Percentiles rank a stretch among this genome's conserved stretches.
Conservation (phyloP, 2,329 filamentous ascomycete species). For the Calonectria hawksworthii region DNA sequence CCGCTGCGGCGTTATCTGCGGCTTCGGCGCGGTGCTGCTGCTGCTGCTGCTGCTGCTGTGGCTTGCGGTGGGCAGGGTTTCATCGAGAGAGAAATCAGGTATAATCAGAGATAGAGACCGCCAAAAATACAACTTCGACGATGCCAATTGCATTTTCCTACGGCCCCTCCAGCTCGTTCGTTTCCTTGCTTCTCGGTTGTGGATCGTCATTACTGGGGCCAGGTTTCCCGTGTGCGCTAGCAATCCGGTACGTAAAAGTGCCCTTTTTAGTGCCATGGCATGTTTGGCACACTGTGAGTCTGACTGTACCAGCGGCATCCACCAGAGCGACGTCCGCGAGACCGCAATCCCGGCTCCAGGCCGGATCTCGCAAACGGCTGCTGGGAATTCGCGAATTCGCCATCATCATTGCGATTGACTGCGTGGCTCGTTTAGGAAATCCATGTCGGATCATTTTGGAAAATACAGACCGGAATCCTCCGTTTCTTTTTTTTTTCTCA, state of each 20-base stretch:
- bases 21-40: background rate
- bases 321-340: background rate
- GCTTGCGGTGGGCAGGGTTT: no score
- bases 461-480: background rate
- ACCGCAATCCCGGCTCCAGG: background rate
- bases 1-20: conserved; percentile 18
- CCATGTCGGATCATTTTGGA: background rate
- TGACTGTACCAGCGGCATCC: background rate
- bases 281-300: background rate
- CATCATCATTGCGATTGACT: background rate
- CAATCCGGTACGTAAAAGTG: background rate
- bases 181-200: background rate
- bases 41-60: background rate
- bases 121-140: background rate
- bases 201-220: background rate
- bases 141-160: background rate
- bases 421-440: background rate
- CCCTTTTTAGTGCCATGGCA: background rate
- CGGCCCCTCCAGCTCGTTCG: background rate
- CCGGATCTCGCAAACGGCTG: background rate
- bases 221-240: background rate
- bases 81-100: background rate
- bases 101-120: background rate
- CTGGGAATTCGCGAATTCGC: background rate
- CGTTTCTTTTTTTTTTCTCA: background rate